Base-by-base conservation (phyloP, 805 yeast species). In the Metschnikowia koreensis region DNA sequence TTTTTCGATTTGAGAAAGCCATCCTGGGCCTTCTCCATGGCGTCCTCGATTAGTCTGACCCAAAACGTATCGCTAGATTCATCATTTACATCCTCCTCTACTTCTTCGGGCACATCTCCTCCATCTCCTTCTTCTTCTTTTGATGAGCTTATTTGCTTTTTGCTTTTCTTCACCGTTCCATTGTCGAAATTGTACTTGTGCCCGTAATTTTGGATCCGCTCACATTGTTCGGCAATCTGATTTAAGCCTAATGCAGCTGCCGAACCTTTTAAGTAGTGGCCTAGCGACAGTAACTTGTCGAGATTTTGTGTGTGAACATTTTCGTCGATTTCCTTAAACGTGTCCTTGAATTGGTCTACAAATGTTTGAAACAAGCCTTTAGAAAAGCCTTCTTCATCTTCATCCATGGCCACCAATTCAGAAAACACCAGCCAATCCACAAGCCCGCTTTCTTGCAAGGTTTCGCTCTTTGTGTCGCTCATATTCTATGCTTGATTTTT, bases 191-290 rank as follows among this genome's bases (percentile, higher is more conserved):
- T 74, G 38, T 56, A 69, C 58, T 73, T 74, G 53, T 81, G 81
- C 22, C 97, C 98, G 58, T 89, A 82, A 66, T 92, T 92, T 69
- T 94, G 99, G 55, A 94, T 92, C 58, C 92, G 77, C 68, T 92
- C 99, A 70, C 99, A 94, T 60, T 91, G 87, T 63, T 83, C 81
- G 52, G 91, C 91, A 46, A 94, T 88, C 55, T 84, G 83, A 42
- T 81, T 81, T 51, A 94, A 76, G 2, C 99, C 99, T 52, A 94
- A 74, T 0, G 97, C 93, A 1, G 97, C 96, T 1, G 97, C 96
- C 11, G 96, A 86, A 43, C 99, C 99, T 66, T 94, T 94, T 51
- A 94, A 76, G 65, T 89, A 94, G 67, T 94, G 99, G 12, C 99
- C 99, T 60, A 87, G 72, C 12, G 83, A 76, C 17, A 92, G 85